Percentiles rank a stretch among this genome's conserved stretches.
phyloP scores from a whole-genome alignment of 768 basidiomycete genomes.

The Scleroderma citrinum region DNA sequence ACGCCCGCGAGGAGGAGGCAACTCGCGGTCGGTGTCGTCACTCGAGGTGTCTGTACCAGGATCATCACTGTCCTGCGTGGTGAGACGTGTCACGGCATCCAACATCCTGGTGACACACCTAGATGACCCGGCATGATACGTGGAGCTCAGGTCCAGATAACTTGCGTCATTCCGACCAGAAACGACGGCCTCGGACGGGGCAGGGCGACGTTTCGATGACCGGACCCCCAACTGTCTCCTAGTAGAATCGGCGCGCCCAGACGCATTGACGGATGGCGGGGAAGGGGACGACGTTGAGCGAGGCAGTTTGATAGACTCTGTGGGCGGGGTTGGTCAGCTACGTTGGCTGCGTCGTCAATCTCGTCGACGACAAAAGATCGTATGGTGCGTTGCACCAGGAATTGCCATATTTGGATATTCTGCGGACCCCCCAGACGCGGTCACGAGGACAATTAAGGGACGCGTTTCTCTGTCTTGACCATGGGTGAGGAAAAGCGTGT shows the following conservation, averaged over 20 bases:
- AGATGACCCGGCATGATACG: slow-evolving; percentile 82
- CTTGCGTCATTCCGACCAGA: slow-evolving; percentile 20
- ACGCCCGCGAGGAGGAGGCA: slow-evolving; percentile 39
- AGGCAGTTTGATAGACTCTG: slow-evolving; percentile 53
- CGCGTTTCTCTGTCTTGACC: slow-evolving; percentile 1
- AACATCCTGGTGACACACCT: slow-evolving; percentile 39
- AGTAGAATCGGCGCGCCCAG: slow-evolving; percentile 44
- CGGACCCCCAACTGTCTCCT: slow-evolving; percentile 34
- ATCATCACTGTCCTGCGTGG: slow-evolving; percentile 35
- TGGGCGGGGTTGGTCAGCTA: not conserved
- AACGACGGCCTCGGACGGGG: slow-evolving; percentile 16
- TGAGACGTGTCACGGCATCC: slow-evolving; percentile 15
- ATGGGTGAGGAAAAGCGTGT: slow-evolving; percentile 24
- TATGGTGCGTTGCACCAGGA: too few species aligned
- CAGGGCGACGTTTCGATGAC: slow-evolving; percentile 20
- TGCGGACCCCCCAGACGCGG: not conserved
- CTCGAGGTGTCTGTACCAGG: slow-evolving; percentile 48
- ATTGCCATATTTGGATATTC: not conserved
- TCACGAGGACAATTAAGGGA: not conserved
- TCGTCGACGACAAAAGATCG: too few species aligned
- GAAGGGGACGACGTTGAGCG: slow-evolving; percentile 77
- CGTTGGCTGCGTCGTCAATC: not conserved
- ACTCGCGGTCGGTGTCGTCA: slow-evolving; percentile 53
- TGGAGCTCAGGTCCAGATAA: slow-evolving; percentile 71
- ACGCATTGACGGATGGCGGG: slow-evolving; percentile 52